Evolutionary conservation across 2,329 filamentous ascomycete genomes (phyloP).

Genomic region (Fusarium heterosporum): DNA sequence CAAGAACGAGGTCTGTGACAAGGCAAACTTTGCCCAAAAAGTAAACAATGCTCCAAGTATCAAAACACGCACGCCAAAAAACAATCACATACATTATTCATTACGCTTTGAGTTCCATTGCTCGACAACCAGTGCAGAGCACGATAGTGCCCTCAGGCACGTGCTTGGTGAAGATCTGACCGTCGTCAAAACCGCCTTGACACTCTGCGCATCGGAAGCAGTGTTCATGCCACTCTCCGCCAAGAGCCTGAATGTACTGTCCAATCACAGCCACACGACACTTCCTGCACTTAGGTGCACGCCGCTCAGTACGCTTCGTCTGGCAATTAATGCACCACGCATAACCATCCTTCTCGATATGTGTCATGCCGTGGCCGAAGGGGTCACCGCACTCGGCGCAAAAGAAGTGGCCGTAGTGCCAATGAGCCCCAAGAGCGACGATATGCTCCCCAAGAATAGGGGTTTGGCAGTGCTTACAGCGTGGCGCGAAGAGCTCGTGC

Average conservation of each 20-base stretch:
- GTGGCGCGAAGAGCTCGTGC: slow-evolving; percentile 92
- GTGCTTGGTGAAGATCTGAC: slow-evolving; percentile 72
- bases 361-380: slow-evolving; percentile 77
- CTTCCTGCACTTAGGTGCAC: slow-evolving; percentile 86
- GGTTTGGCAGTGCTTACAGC: slow-evolving; percentile 95
- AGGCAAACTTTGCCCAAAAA: slow-evolving; percentile 6
- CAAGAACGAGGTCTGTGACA: slow-evolving; percentile 13
- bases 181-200: slow-evolving; percentile 70
- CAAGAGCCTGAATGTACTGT: slow-evolving; percentile 88
- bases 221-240: slow-evolving; percentile 90
- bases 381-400: slow-evolving; percentile 98
- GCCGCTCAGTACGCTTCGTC: slow-evolving; percentile 88
- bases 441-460: slow-evolving; percentile 96
- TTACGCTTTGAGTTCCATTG: slow-evolving; percentile 68
- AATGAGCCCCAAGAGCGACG: slow-evolving; percentile 92
- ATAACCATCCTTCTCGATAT: slow-evolving; percentile 95
- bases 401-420: slow-evolving; percentile 98
- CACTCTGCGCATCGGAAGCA: slow-evolving; percentile 86
- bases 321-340: slow-evolving; percentile 97
- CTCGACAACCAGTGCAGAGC: slow-evolving; percentile 71
- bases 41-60: slow-evolving; percentile 17
- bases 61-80: slow-evolving; percentile 27
- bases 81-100: slow-evolving; percentile 25
- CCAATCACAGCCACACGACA: slow-evolving; percentile 89
- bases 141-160: slow-evolving; percentile 63